Evolutionary conservation across 345 rosid species (phyloP), one percentile per base, ranked within the genome.

Genomic region (Eucalyptus virginea): DNA sequence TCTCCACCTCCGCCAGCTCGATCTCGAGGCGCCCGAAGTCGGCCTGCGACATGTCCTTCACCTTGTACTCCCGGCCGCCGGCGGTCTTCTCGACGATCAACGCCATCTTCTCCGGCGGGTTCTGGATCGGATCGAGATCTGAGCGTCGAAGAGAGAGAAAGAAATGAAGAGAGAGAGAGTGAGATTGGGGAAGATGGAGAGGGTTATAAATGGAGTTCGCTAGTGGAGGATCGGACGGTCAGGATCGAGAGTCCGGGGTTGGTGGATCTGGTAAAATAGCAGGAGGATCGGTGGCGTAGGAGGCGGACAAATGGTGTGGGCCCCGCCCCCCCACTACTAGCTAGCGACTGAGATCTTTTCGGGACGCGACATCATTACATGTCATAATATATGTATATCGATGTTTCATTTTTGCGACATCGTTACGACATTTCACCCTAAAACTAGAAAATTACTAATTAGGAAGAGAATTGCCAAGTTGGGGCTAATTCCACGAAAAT

Each of bases 21-120:
- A 88, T 81, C 89, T 97, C 98, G 52, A 97, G 98, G 89, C 98
- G 98, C 87, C 93, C 90, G 1, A 95, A 90, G 86, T 88, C 89
- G 2, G 87, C 89, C 88, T 89, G 90, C 51, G 90, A 86, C 90
- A 89, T 86, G 90, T 89, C 90, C 86, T 89, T 89, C 32, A 89
- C 90, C 90, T 89, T 89, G 88, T 89, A 89, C 86, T 89, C 90
- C 26, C 90, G 88, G 65, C 90, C 90, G 67, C 47, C 23, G 17
- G 88, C 7, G 86, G 90, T 91, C 90, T 95, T 96, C 94, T 97
- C 99, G 2, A 96, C 99, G 45, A 88, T 30, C 91, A 97, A 83
- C 89, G 99, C 93, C 99, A 97, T 97, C 42, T 58, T 32, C 72
- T 34, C 40, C 60, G 45, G 49, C 8, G 26, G 14, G 11, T 6